These are phyloP conservation scores for Protea cynaroides DNA, from an alignment of 164 flowering plant genomes.

Conservation along the genomic window DNA sequence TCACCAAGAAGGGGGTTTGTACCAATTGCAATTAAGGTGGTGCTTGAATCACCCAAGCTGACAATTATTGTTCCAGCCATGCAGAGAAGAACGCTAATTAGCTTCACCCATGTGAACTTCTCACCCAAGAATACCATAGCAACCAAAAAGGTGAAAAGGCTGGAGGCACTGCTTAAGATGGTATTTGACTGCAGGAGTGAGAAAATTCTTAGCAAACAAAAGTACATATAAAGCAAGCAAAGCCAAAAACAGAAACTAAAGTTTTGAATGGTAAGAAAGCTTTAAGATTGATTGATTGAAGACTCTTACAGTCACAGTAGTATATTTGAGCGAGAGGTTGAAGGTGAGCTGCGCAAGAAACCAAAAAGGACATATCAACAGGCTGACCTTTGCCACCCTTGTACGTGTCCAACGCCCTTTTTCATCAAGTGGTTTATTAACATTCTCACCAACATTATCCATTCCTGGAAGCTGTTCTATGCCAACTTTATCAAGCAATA, in stretches of 20 bases:
- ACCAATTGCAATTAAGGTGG: slow-evolving; percentile 36
- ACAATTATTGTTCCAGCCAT: slow-evolving; percentile 94
- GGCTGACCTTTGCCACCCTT: slow-evolving; percentile 74
- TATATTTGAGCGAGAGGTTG: slow-evolving; percentile 89
- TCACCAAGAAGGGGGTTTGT: slow-evolving; percentile 85
- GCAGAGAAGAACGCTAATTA: slow-evolving; percentile 83
- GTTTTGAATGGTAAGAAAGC: background rate
- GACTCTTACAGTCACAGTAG: slow-evolving; percentile 81
- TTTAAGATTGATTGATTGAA: slow-evolving; percentile 1
- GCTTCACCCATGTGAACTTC: slow-evolving; percentile 88
- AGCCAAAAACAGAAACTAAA: background rate
- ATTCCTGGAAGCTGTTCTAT: background rate
- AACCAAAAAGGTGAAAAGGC: slow-evolving; percentile 88
- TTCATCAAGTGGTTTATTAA: slow-evolving; percentile 37
- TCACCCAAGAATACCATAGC: slow-evolving; percentile 78
- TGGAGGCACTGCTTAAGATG: slow-evolving; percentile 86
- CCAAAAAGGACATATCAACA: slow-evolving; percentile 89
- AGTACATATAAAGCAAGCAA: background rate
- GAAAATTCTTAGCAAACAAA: slow-evolving; percentile 9
- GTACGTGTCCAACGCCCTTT: slow-evolving; percentile 92
- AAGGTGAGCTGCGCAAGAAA: slow-evolving; percentile 86
- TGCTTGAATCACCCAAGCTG: slow-evolving; percentile 67
- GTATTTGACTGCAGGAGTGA: slow-evolving; percentile 73
- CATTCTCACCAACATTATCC: slow-evolving; percentile 13
- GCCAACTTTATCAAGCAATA: slow-evolving; percentile 11